Evolutionary conservation across 2,329 filamentous ascomycete genomes (phyloP).

Genomic region (Cordyceps cateniannulata): DNA sequence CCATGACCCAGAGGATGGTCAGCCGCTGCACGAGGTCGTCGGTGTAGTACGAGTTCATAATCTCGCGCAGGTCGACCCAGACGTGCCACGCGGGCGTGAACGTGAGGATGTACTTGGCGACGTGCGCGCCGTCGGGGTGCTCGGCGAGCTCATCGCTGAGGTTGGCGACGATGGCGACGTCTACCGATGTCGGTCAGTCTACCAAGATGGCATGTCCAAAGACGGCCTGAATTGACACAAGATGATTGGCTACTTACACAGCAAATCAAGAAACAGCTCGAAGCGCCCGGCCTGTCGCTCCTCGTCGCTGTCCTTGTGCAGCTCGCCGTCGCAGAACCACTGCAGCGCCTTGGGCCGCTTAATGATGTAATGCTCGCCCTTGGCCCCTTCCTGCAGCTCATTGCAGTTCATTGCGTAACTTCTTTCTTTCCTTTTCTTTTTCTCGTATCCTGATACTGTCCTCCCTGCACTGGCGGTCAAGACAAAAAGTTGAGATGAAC

Average conservation of each 20-base stretch:
- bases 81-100: conserved; percentile 44
- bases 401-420: conserved; percentile 29
- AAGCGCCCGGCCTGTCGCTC: conserved; percentile 40
- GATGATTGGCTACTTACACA: too few species aligned
- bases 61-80: conserved; percentile 42
- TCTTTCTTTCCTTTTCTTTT: not conserved
- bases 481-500: not conserved
- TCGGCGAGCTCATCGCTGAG: conserved; percentile 43
- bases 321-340: conserved; percentile 37
- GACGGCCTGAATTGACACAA: too few species aligned
- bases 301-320: conserved; percentile 35
- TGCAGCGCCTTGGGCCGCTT: conserved; percentile 35
- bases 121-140: conserved; percentile 34
- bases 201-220: too few species aligned
- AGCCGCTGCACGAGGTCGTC: conserved; percentile 42
- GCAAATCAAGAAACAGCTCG: conserved; percentile 43
- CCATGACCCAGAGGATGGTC: conserved; percentile 45
- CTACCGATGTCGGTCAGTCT: conserved; percentile 14
- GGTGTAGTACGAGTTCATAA: conserved; percentile 48
- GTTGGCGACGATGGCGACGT: conserved; percentile 43
- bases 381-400: conserved; percentile 27
- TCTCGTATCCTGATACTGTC: not conserved
- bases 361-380: conserved; percentile 27
- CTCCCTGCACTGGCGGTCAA: not conserved
- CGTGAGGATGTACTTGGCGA: conserved; percentile 43